Evolutionary conservation across 805 yeast genomes (phyloP), one percentile per base, ranked within the genome.

Genomic region (Cyberlindnera subsufficiens): DNA sequence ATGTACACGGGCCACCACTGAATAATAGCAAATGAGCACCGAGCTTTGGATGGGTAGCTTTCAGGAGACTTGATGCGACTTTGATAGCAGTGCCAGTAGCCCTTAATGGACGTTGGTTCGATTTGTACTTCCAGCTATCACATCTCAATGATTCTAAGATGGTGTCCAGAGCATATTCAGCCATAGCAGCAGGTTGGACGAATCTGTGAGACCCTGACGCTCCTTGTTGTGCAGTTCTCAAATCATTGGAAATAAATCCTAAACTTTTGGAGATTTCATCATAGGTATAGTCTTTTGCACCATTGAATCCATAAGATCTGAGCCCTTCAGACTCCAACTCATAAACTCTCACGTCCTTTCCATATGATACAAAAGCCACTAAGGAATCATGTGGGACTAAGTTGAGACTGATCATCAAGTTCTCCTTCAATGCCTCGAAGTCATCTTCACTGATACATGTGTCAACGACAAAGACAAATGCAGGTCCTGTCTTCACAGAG

Each of bases 1-100:
- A 63, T 0, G 86, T 82, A 51, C 83, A 75, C 6, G 83, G 79
- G 1, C 87, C 87, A 25, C 80, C 84, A 5, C 75, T 55, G 52
- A 80, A 80, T 19, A 74, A 58, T 55, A 78, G 56, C 5, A 79
- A 55, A 38, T 77, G 78, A 0, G 80, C 76, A 1, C 84, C 84
- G 1, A 73, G 62, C 25, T 74, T 68, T 0, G 75, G 67, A 37
- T 64, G 68, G 7, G 73, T 51, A 3, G 59, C 53, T 34, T 64
- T 56, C 44, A 72, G 34, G 50, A 72, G 39, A 56, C 62, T 53
- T 46, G 67, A 32, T 52, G 74, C 65, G 63, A 80, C 61, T 44
- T 72, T 74, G 19, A 81, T 49, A 3, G 86, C 86, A 37, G 75
- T 55, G 3, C 87, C 88, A 0, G 84, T 78, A 17, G 78, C 66